Evolutionary conservation across 495 filamentous ascomycete species (phyloP).

Genomic region (Massariosphaeria phaeospora): DNA sequence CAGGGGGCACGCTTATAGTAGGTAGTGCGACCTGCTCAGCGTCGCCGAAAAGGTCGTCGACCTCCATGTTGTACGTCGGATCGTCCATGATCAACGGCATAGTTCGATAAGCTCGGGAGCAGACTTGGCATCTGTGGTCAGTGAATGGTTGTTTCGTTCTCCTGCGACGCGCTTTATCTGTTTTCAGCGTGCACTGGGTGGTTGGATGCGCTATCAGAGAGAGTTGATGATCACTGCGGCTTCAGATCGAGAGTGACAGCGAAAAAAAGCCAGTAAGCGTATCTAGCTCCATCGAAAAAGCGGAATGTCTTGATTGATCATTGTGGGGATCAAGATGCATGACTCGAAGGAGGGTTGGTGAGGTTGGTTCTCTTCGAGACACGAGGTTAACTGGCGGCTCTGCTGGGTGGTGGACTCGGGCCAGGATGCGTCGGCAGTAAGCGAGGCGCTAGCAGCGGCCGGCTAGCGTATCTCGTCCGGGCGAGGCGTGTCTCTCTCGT

Average conservation of each 20-base stretch:
- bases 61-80: constrained; percentile 60
- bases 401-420: not conserved
- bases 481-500: not conserved
- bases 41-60: constrained; percentile 73
- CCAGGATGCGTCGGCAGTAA: not conserved
- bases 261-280: too few species aligned
- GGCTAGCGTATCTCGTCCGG: not conserved
- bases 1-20: constrained; percentile 45
- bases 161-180: too few species aligned
- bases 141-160: too few species aligned
- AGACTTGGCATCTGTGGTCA: not conserved
- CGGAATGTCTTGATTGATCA: too few species aligned
- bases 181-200: too few species aligned
- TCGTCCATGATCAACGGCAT: constrained; percentile 60
- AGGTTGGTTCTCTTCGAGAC: not conserved
- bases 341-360: not conserved
- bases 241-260: too few species aligned
- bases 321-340: too few species aligned
- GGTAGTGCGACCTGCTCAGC: constrained; percentile 51
- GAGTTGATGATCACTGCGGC: too few species aligned
- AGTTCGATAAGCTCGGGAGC: too few species aligned
- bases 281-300: too few species aligned
- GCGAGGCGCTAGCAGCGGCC: not conserved
- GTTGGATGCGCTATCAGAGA: too few species aligned
- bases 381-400: not conserved